A percentile compares a stretch with the other conserved stretches of the same genome.
Evolutionary conservation across 1,284 basidiomycete species (phyloP).

Genomic region (Apiotrichum porosum): DNA sequence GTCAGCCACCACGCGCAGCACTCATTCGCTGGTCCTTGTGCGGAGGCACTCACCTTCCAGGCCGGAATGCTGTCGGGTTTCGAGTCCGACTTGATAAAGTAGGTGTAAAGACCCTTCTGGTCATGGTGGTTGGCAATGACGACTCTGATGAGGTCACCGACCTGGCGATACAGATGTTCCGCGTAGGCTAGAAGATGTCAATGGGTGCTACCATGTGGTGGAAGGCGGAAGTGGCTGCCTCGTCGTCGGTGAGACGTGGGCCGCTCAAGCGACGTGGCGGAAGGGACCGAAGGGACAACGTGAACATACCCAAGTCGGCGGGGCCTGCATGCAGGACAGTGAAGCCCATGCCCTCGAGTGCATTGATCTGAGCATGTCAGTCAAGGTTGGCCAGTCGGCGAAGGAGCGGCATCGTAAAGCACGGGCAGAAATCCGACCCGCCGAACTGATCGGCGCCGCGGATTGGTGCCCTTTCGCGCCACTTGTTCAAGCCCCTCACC

Average conservation of each 20-base stretch:
- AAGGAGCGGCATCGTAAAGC: no score
- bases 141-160: conserved; percentile 1
- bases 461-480: no score
- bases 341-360: conserved; percentile 2
- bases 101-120: no score
- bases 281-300: no score
- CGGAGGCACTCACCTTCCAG: conserved; percentile 5
- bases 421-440: no score
- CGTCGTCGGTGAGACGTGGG: no score
- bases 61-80: conserved; percentile 1
- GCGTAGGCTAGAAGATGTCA: no score
- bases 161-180: background rate
- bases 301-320: background rate
- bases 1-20: background rate
- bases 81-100: background rate
- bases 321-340: background rate
- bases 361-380: background rate
- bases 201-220: background rate
- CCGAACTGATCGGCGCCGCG: no score
- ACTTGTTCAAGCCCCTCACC: background rate
- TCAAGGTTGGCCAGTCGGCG: no score
- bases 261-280: no score
- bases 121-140: conserved; percentile 1
- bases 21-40: background rate
- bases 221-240: no score